Base-by-base conservation (phyloP, 1,284 basidiomycete genomes). In the Grifola frondosa region DNA sequence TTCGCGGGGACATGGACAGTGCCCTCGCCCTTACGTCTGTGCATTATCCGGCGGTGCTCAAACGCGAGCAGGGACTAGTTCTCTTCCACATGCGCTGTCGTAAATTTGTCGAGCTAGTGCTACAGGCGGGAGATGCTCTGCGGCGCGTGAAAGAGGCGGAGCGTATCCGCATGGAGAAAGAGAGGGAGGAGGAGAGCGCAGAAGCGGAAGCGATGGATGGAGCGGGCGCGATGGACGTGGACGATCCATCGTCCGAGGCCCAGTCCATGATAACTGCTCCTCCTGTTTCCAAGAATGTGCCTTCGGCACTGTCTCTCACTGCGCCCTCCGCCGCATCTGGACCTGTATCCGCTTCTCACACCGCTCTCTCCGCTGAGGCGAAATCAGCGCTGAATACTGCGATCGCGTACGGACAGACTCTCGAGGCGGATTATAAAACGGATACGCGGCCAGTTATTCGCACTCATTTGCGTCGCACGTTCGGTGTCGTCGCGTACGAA, bases 91-190 rank as follows among this genome's bases (percentile, higher is more conserved):
- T 91, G 53, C 77, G 83, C 20, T 90, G 88, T 64, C 74, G 88
- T 50, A 88, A 86, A 62, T 91, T 92, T 56, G 79, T 92, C 30
- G 90, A 92, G 62, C 73, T 90, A 23, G 77, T 88, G 11, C 59
- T 91, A 50, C 76, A 79, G 47, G 80, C 85, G 6, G 75, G 78
- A 11, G 84, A 84, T 46, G 68, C 84, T 49, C 74, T 79, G 64
- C 79, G 81, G 65, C 72, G 65, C 54, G 75, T 78, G 67, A 70
- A 71, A 42, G 65, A 60, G 24, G 65, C 63, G 31, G 69, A 66
- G 49, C 45, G 61, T 46, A 16, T 57, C 48, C 42, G 51, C 7
- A 45, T 48, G 0, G 33, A 46, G 6, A 31, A 37, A 19, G 23
- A 16, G 38, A 40, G 29, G 43, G 43, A 17, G 37, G 19, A 10